A percentile compares a stretch with the other conserved stretches of the same genome.
Conservation (phyloP, 805 yeast genomes). For the Yarrowia sp. region DNA sequence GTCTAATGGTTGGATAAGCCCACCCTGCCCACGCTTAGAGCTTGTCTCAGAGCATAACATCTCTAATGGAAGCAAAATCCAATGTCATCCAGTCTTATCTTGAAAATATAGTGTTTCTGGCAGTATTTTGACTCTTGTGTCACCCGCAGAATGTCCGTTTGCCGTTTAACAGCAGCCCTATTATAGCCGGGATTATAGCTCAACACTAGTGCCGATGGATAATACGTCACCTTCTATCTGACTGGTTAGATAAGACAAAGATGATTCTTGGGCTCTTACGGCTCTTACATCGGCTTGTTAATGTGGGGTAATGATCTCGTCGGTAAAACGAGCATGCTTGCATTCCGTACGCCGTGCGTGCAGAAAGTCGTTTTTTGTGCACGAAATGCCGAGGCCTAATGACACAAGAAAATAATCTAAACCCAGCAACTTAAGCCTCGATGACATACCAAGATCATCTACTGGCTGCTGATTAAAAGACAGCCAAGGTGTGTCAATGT, state of each 20-base stretch:
- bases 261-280: not conserved
- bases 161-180: not conserved
- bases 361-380: not conserved
- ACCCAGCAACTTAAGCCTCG: too few species aligned
- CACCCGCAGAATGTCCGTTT: not conserved
- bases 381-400: too few species aligned
- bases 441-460: not conserved
- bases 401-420: too few species aligned
- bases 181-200: not conserved
- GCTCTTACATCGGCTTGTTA: not conserved
- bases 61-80: too few species aligned
- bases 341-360: not conserved
- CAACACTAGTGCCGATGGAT: not conserved
- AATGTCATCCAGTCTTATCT: too few species aligned
- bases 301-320: not conserved
- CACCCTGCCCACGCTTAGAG: too few species aligned
- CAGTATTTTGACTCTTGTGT: too few species aligned
- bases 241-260: not conserved
- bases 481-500: slow-evolving; percentile 7
- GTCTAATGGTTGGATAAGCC: too few species aligned
- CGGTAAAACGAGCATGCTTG: too few species aligned
- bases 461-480: not conserved
- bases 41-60: too few species aligned
- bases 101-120: too few species aligned
- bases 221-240: too few species aligned